A percentile compares a stretch with the other conserved stretches of the same genome.
phyloP scores from a whole-genome alignment of 2,329 filamentous ascomycete genomes.

The Hymenoscyphus occultus region DNA sequence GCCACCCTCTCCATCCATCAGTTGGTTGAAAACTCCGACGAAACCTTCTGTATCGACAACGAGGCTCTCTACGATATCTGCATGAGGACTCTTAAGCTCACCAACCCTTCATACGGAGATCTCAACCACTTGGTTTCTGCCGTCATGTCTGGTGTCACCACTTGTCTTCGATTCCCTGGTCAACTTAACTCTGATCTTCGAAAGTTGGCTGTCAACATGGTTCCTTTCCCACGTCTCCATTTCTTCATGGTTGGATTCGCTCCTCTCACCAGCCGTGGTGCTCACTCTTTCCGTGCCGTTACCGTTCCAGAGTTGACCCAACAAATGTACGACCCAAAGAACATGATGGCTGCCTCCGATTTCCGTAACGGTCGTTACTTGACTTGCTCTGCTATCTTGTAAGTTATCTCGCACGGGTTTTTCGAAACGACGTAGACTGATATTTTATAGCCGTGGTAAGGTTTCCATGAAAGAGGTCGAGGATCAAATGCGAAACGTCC shows the following conservation, averaged over 20 bases:
- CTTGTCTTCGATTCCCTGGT: conserved; percentile 97
- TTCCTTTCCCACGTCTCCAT: conserved; percentile 99
- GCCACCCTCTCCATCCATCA: conserved; percentile 98
- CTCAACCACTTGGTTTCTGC: conserved; percentile 99
- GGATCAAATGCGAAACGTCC: conserved; percentile 99
- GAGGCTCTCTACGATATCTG: conserved; percentile 99
- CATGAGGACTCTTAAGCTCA: conserved; percentile 99
- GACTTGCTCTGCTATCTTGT: conserved; percentile 97
- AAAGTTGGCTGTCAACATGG: conserved; percentile 99
- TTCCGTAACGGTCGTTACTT: conserved; percentile 99
- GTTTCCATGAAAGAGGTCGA: conserved; percentile 99
- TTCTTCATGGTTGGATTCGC: conserved; percentile 99
- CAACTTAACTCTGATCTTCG: conserved; percentile 99
- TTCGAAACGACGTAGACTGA: conserved; percentile 34
- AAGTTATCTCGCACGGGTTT: conserved; percentile 19
- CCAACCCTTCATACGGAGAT: conserved; percentile 97
- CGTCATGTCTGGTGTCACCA: conserved; percentile 99
- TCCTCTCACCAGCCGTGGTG: conserved; percentile 89
- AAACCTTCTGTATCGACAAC: conserved; percentile 99
- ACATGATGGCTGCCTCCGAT: conserved; percentile 99
- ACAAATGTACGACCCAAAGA: conserved; percentile 99
- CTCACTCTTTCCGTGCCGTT: conserved; percentile 95
- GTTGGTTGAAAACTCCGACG: conserved; percentile 99
- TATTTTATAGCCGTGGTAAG: conserved; percentile 75
- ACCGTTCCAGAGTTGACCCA: conserved; percentile 97